Evolutionary conservation across 2,329 filamentous ascomycete genomes (phyloP).

Genomic region (Neonectria magnoliae): DNA sequence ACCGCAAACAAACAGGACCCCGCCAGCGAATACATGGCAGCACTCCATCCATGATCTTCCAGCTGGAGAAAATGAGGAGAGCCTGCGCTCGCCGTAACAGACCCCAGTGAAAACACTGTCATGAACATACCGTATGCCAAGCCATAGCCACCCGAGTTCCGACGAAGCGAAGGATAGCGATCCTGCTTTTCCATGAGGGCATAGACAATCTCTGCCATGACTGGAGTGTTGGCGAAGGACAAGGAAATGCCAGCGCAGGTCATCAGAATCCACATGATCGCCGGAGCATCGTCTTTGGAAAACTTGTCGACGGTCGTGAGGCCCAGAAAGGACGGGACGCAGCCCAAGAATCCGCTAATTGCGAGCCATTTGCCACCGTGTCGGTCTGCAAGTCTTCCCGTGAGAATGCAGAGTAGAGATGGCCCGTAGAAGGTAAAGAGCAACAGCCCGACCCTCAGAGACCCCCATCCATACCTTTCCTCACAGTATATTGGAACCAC

Average conservation of each 20-base stretch:
- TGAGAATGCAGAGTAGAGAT: slow-evolving; percentile 21
- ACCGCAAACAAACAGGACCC: slow-evolving; percentile 7
- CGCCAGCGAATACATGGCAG: slow-evolving; percentile 21
- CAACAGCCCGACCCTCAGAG: slow-evolving; percentile 11
- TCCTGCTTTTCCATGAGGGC: slow-evolving; percentile 19
- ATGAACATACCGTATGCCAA: slow-evolving; percentile 30
- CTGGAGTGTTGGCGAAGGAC: slow-evolving; percentile 24
- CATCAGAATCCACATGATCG: slow-evolving; percentile 24
- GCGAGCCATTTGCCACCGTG: slow-evolving; percentile 24
- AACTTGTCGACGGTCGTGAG: slow-evolving; percentile 13
- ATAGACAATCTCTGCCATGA: slow-evolving; percentile 30
- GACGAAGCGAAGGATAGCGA: slow-evolving; percentile 12
- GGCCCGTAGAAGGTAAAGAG: slow-evolving; percentile 25
- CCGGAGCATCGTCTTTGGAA: neutral
- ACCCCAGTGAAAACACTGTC: slow-evolving; percentile 26
- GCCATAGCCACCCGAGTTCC: slow-evolving; percentile 28
- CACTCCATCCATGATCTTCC: slow-evolving; percentile 15
- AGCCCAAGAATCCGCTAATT: slow-evolving; percentile 20
- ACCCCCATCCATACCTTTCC: slow-evolving; percentile 10
- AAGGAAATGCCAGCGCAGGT: slow-evolving; percentile 22
- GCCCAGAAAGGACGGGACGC: slow-evolving; percentile 19
- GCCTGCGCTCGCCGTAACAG: slow-evolving; percentile 19
- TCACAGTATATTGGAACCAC: slow-evolving; percentile 24
- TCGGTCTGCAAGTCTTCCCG: slow-evolving; percentile 22
- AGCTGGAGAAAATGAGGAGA: slow-evolving; percentile 19